A percentile compares a stretch with the other conserved stretches of the same genome.
Conservation (phyloP, 116 monocot genomes). For the Zostera marina region DNA sequence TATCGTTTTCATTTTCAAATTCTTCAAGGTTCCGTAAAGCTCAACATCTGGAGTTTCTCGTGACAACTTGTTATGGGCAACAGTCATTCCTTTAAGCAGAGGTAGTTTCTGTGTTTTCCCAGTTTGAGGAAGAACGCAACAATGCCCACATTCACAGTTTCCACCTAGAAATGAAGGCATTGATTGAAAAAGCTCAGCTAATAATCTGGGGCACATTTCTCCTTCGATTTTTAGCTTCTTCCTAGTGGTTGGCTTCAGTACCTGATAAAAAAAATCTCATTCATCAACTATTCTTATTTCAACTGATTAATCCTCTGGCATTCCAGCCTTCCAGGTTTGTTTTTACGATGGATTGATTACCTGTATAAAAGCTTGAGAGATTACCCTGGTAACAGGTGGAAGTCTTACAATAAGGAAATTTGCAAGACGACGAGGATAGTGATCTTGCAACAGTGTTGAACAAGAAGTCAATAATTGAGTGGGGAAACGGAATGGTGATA, state of each 20-base stretch:
- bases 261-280: constrained; percentile 13
- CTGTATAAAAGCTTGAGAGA: constrained; percentile 69
- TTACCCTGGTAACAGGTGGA: constrained; percentile 52
- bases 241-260: constrained; percentile 42
- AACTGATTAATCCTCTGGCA: background rate
- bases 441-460: constrained; percentile 67
- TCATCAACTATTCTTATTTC: no score
- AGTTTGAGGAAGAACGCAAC: constrained; percentile 7
- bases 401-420: constrained; percentile 47
- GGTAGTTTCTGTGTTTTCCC: background rate
- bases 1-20: no score
- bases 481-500: constrained; percentile 72
- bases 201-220: constrained; percentile 23
- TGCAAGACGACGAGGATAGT: constrained; percentile 82
- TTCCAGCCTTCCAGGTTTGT: background rate
- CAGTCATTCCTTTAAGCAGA: background rate
- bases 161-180: constrained; percentile 63
- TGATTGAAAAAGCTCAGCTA: constrained; percentile 25
- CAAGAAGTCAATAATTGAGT: constrained; percentile 78
- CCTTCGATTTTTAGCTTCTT: constrained; percentile 42
- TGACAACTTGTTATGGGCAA: no score
- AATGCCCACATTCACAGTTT: constrained; percentile 42
- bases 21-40: no score
- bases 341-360: constrained; percentile 12
- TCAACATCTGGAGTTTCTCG: no score